Evolutionary conservation across 345 rosid species (phyloP).

Genomic region (Chamaenerion angustifolium): DNA sequence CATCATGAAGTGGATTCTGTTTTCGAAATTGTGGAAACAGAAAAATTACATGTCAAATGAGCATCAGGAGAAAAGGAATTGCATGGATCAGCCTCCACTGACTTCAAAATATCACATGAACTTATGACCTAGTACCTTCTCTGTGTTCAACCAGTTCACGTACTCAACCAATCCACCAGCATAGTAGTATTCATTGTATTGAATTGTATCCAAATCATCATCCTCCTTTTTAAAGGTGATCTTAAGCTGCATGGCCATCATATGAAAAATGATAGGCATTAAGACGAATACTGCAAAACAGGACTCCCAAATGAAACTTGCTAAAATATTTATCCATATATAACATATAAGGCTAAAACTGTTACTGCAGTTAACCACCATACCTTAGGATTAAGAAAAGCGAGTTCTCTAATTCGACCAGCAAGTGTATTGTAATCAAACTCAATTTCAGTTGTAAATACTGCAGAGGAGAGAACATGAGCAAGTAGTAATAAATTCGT

Average conservation of each 20-base stretch:
- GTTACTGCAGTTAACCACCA: neutral
- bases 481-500: neutral
- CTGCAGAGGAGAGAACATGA: conserved; percentile 14
- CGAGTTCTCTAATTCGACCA: conserved; percentile 91
- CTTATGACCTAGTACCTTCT: conserved; percentile 39
- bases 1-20: conserved; percentile 79
- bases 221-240: conserved; percentile 48
- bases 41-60: neutral
- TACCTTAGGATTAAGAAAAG: conserved; percentile 92
- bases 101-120: neutral
- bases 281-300: neutral
- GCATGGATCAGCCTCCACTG: neutral
- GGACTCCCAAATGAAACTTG: neutral
- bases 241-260: conserved; percentile 35
- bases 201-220: conserved; percentile 45
- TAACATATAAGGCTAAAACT: neutral
- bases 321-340: conserved; percentile 2
- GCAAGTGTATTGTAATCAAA: conserved; percentile 79
- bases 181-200: conserved; percentile 49
- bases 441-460: conserved; percentile 75
- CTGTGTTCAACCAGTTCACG: conserved; percentile 80
- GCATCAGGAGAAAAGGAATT: neutral
- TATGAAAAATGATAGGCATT: neutral
- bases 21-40: conserved; percentile 19
- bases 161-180: conserved; percentile 91